Evolutionary conservation across 495 filamentous ascomycete genomes (phyloP).

Genomic region (Penicillium ochrochloron): DNA sequence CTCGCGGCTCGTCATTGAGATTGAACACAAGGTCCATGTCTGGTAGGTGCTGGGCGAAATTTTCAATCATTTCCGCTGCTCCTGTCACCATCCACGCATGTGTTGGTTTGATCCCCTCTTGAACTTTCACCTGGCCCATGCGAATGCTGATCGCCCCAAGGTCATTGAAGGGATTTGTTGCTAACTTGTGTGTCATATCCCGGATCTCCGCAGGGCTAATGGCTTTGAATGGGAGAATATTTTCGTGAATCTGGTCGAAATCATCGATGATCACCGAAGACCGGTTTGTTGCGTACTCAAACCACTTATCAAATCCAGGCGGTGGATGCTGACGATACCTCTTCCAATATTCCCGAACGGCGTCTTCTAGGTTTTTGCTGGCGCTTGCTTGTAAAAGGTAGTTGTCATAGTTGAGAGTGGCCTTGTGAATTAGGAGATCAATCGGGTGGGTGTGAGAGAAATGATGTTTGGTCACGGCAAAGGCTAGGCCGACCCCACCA

Average conservation of each 20-base stretch:
- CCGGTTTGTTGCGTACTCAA: conserved; percentile 65
- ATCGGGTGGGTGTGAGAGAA: conserved; percentile 47
- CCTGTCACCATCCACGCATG: conserved; percentile 62
- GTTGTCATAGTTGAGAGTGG: conserved; percentile 38
- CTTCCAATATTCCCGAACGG: conserved; percentile 46
- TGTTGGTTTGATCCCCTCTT: conserved; percentile 53
- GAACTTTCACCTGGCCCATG: conserved; percentile 47
- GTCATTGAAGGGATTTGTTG: conserved; percentile 55
- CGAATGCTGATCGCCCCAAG: conserved; percentile 53
- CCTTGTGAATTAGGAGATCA: conserved; percentile 52
- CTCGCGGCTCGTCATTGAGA: conserved; percentile 74
- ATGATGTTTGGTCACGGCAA: conserved; percentile 38
- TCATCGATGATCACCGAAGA: conserved; percentile 73
- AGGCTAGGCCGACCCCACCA: conserved; percentile 33
- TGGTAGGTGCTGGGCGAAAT: conserved; percentile 71
- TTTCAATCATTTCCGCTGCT: conserved; percentile 65
- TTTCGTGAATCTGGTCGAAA: conserved; percentile 72
- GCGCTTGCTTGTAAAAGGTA: conserved; percentile 41
- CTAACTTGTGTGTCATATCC: conserved; percentile 44
- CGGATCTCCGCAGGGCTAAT: conserved; percentile 65
- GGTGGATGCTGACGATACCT: conserved; percentile 56
- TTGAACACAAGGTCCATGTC: conserved; percentile 86
- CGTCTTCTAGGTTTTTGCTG: conserved; percentile 44
- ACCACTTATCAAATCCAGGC: conserved; percentile 67
- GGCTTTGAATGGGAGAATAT: conserved; percentile 76